Evolutionary conservation across 2,329 filamentous ascomycete genomes (phyloP), one percentile per base, ranked within the genome.

Genomic region (Fusarium phyllophilum): DNA sequence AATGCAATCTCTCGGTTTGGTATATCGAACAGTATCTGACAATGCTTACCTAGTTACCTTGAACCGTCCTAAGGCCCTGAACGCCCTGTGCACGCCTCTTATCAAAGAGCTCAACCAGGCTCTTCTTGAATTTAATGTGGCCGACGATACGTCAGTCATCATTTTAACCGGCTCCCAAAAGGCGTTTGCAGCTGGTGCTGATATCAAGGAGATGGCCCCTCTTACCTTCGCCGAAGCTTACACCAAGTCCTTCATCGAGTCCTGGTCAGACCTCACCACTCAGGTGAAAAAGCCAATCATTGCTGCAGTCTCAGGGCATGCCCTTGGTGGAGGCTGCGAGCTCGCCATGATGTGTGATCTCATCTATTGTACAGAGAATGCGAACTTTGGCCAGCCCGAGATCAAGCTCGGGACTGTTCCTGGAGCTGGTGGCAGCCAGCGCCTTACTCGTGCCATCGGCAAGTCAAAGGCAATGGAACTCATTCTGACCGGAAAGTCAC

Each of bases 131-230:
- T 91, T 95, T 84, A 93, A 96, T 79, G 83, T 87, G 54, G 90
- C 93, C 72, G 87, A 91, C 64, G 86, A 88, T 38, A 92, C 95
- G 74, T 89, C 90, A 15, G 92, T 92, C 77, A 94, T 97, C 77
- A 84, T 99, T 67, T 87, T 99, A 66, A 98, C 96, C 2, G 96
- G 96, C 62, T 97, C 93, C 51, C 88, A 94, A 75, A 94, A 92
- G 83, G 95, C 96, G 46, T 99, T 98, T 81, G 96, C 96, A 36
- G 96, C 96, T 49, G 96, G 96, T 58, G 96, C 96, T 70, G 96
- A 99, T 84, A 99, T 99, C 86, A 98, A 98, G 84, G 96, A 99
- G 85, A 99, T 99, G 96, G 93, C 94, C 36, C 92, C 94, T 69
- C 90, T 98, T 44, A 95, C 92, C 62, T 99, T 99, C 85, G 90